Percentiles rank a stretch among this genome's conserved stretches.
Evolutionary conservation across 2,329 filamentous ascomycete species (phyloP).

Genomic region (Orbilia blumenaviensis): DNA sequence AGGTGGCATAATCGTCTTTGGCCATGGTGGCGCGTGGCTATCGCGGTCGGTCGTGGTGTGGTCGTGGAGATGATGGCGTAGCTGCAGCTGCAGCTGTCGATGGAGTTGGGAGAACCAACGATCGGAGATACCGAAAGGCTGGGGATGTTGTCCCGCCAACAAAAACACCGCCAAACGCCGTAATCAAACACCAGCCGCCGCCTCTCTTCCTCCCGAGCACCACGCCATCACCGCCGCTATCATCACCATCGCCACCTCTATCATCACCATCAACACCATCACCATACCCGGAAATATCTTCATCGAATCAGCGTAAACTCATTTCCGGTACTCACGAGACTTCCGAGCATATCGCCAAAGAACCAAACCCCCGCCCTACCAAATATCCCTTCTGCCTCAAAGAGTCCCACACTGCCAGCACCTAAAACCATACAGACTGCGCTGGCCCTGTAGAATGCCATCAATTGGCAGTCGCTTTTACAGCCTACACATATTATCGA

Average conservation of each 20-base stretch:
- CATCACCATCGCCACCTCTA: not conserved
- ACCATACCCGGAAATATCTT: not conserved
- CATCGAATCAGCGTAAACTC: not conserved
- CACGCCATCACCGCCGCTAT: not conserved
- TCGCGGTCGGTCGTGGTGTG: not conserved
- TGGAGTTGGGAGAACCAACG: too few species aligned
- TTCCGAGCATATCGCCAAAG: not conserved
- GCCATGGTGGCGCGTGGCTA: slow-evolving; percentile 15
- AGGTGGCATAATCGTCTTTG: slow-evolving; percentile 34
- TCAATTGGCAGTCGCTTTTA: slow-evolving; percentile 17
- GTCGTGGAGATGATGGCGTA: not conserved
- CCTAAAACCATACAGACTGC: not conserved
- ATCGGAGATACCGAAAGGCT: not conserved
- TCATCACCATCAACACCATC: not conserved
- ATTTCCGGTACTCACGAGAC: too few species aligned
- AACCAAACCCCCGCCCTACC: not conserved
- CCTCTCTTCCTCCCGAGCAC: not conserved
- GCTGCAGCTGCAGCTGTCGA: not conserved
- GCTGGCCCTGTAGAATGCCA: slow-evolving; percentile 38
- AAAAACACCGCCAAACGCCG: not conserved
- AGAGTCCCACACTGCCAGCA: not conserved
- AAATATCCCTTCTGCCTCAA: not conserved
- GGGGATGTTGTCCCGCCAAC: slow-evolving; percentile 34
- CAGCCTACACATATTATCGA: not conserved
- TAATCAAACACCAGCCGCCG: slow-evolving; percentile 8